phyloP scores from a whole-genome alignment of 108 stramenopile genomes.

The Cyclostephanos tholiformis region DNA sequence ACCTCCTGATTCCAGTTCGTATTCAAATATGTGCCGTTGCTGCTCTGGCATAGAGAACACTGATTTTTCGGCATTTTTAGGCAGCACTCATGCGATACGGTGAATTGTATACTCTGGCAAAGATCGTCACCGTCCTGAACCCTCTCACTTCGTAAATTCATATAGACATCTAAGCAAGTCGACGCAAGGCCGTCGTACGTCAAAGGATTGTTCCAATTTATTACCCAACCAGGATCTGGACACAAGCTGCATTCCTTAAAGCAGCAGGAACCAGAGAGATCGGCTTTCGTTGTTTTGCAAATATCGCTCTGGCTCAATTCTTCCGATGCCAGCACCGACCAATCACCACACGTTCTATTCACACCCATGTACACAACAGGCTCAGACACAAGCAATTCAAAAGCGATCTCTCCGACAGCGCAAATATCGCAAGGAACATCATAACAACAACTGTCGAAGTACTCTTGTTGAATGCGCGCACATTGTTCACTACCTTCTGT shows the following conservation, averaged over 20 bases:
- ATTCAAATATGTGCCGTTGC: conserved; percentile 50
- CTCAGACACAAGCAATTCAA: conserved; percentile 32
- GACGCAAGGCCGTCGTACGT: conserved; percentile 42
- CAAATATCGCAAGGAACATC: conserved; percentile 48
- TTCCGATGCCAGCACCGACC: conserved; percentile 32
- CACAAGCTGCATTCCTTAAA: conserved; percentile 47
- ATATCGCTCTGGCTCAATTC: conserved; percentile 41
- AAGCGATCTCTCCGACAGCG: conserved; percentile 11
- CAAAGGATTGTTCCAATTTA: conserved; percentile 44
- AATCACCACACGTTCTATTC: conserved; percentile 46
- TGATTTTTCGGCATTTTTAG: conserved; percentile 40
- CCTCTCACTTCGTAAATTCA: conserved; percentile 43
- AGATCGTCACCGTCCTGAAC: conserved; percentile 40
- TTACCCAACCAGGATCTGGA: conserved; percentile 28
- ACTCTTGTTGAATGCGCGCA: conserved; percentile 34
- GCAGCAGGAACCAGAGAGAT: conserved; percentile 41
- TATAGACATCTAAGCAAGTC: conserved; percentile 48
- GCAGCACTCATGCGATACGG: conserved; percentile 42
- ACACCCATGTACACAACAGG: conserved; percentile 27
- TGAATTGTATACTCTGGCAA: conserved; percentile 39
- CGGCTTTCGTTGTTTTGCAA: conserved; percentile 32
- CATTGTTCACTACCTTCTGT: conserved; percentile 45
- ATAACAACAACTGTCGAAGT: conserved; percentile 46
- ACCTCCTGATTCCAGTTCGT: conserved; percentile 54
- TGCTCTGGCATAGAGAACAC: conserved; percentile 40